Base-by-base conservation (phyloP, 257 asterid species). In the Thymus mandschuricus region DNA sequence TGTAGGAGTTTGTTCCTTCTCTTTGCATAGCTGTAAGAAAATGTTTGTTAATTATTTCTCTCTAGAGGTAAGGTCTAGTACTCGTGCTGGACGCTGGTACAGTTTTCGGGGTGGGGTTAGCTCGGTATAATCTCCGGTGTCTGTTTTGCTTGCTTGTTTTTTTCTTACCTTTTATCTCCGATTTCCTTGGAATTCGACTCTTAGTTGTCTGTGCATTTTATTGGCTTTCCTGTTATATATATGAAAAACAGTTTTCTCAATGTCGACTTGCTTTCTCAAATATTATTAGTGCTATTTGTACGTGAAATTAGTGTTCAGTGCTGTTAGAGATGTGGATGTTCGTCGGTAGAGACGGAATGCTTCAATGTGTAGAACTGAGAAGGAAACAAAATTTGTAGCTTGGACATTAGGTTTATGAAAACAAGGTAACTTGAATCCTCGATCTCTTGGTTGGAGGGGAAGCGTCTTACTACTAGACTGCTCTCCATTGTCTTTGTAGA, bases 1-100 rank as follows among this genome's bases (percentile, higher is more conserved):
- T 71, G 34, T 81, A 76, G 85, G 79, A 68, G 78, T 38, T 21
- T 21, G 21, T 21, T 38, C 7, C 49, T 68, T 79, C 30, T 71
- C 75, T 49, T 78, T 73, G 84, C 80, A 75, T 81, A 86, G 86
- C 48, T 81, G 82, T 81, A 84, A 78, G 84, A 76, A 73, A 78
- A 50, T 66, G 70, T 58, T 79, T 71, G 54, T 81, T 77, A 64
- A 79, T 83, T 84, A 49, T 84, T 81, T 81, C 71, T 55, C 71
- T 79, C 13, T 83, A 63, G 85, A 72, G 85, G 75, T 75, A 35
- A 75, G 48, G 68, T 72, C 73, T 76, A 74, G 77, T 81, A 60
- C 72, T 63, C 62, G 35, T 56, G 70, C 57, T 57, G 63, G 67
- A 31, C 50, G 70, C 57, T 57, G 63, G 67, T 77, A 69, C 83